Conservation (phyloP, 163 green algal species). For the Smithsoniella earleae region DNA sequence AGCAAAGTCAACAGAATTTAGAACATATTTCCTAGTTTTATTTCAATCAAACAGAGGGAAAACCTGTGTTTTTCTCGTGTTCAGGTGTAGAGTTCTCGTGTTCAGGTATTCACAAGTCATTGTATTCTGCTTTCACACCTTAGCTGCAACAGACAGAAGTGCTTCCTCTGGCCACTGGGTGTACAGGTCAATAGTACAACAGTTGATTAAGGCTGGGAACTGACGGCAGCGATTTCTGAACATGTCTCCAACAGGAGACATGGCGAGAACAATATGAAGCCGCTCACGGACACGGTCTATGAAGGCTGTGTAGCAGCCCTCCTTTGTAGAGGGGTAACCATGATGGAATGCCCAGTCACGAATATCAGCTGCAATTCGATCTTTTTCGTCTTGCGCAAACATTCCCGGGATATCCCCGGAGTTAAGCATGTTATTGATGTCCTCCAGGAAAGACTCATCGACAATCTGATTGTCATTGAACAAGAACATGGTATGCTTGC, state of each 20-base stretch:
- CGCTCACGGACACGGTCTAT: conserved; percentile 72
- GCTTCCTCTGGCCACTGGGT: conserved; percentile 56
- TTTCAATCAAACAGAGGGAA: too few species aligned
- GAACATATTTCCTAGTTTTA: too few species aligned
- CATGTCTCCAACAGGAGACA: conserved; percentile 71
- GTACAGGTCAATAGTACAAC: conserved; percentile 82
- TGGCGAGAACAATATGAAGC: conserved; percentile 77
- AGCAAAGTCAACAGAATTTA: too few species aligned
- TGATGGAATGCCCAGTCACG: conserved; percentile 51
- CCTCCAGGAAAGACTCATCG: conserved; percentile 75
- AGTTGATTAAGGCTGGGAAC: conserved; percentile 82
- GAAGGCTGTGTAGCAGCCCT: conserved; percentile 65
- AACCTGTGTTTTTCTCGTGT: too few species aligned
- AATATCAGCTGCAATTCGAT: conserved; percentile 62
- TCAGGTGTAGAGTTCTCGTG: too few species aligned
- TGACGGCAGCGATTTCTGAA: conserved; percentile 65
- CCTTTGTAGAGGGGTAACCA: conserved; percentile 51
- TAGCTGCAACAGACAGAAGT: conserved; percentile 54
- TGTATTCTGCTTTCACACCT: too few species aligned
- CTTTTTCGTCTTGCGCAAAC: conserved; percentile 67
- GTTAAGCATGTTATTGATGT: conserved; percentile 85
- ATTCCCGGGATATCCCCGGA: conserved; percentile 63
- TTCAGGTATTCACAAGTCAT: too few species aligned
- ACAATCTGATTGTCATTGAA: conserved; percentile 77
- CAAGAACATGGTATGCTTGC: conserved; percentile 65